Evolutionary conservation across 805 yeast species (phyloP).

Genomic region (Candida pseudofarinosa): DNA sequence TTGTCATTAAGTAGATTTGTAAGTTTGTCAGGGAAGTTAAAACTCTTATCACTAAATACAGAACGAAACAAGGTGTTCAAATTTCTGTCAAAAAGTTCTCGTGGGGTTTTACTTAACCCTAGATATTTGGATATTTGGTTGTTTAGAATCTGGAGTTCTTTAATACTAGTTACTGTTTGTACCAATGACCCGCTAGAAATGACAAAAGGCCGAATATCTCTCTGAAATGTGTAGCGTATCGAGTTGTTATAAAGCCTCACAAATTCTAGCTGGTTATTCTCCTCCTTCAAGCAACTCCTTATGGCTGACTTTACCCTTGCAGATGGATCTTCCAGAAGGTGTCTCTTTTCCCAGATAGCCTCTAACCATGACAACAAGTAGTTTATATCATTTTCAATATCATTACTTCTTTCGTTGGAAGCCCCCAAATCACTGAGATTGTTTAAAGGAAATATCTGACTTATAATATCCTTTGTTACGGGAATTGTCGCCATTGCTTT

Average conservation of each 20-base stretch:
- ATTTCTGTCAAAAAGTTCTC: constrained; percentile 22
- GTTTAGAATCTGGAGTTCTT: constrained; percentile 15
- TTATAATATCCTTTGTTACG: constrained; percentile 9
- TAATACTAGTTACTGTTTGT: constrained; percentile 14
- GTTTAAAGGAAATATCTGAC: constrained; percentile 10
- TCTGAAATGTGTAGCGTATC: constrained; percentile 18
- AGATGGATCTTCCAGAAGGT: constrained; percentile 20
- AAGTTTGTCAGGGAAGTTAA: constrained; percentile 4
- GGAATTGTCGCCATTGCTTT: not conserved
- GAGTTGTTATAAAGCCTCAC: constrained; percentile 31
- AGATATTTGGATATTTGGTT: constrained; percentile 18
- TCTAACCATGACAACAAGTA: constrained; percentile 29
- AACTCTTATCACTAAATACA: constrained; percentile 8
- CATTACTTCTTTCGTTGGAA: constrained; percentile 6
- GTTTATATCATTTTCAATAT: constrained; percentile 33
- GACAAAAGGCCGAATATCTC: constrained; percentile 3
- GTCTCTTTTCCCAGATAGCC: constrained; percentile 21
- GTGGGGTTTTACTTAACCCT: constrained; percentile 17
- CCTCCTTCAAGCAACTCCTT: constrained; percentile 32
- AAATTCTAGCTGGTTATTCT: constrained; percentile 28
- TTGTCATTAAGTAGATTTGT: constrained; percentile 5
- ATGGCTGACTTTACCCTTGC: constrained; percentile 35
- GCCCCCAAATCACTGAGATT: constrained; percentile 8
- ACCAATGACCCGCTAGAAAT: constrained; percentile 6
- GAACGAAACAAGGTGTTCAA: constrained; percentile 24